Base-by-base conservation (phyloP, 2,329 filamentous ascomycete genomes). In the Seiridium cupressi region DNA sequence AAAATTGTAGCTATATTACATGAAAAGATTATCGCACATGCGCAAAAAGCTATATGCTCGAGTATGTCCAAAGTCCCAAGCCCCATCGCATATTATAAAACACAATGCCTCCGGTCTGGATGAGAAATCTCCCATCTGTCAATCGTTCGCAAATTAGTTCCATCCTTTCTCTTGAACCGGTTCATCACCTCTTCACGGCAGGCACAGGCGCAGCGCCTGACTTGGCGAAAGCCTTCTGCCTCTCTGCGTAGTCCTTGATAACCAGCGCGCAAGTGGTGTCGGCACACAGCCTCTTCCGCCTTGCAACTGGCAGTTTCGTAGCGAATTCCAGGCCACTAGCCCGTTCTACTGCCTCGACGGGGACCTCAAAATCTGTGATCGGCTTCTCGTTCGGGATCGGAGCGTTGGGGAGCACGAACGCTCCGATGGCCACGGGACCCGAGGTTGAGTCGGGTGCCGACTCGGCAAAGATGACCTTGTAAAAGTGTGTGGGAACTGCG, bases 381-480 rank as follows among this genome's bases (percentile, higher is more conserved):
- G 91, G 91, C 80, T 95, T 97, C 62, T 87, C 83, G 75, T 97
- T 99, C 44, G 90, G 81, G 68, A 99, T 99, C 18, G 79, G 82
- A 2, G 92, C 93, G 74, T 99, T 99, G 13, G 95, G 95, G 68
- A 99, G 82, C 57, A 99, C 94, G 71, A 99, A 99, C 6, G 95
- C 95, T 51, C 92, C 95, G 42, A 99, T 79, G 38, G 93, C 92
- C 40, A 99, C 95, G 64, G 89, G 89, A 34, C 82, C 82, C 31
- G 68, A 71, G 8, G 72, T 76, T 1, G 76, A 78, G 3, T 90
- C 91, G 1, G 76, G 78, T 3, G 90, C 91, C 70, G 97, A 92
- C 78, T 99, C 95, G 34, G 92, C 95, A 70, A 95, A 96, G 68
- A 99, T 95, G 71, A 99, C 92, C 81, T 99, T 99, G 85, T 97